Evolutionary conservation across 805 yeast genomes (phyloP).

Genomic region (Myxozyma mucilagina): DNA sequence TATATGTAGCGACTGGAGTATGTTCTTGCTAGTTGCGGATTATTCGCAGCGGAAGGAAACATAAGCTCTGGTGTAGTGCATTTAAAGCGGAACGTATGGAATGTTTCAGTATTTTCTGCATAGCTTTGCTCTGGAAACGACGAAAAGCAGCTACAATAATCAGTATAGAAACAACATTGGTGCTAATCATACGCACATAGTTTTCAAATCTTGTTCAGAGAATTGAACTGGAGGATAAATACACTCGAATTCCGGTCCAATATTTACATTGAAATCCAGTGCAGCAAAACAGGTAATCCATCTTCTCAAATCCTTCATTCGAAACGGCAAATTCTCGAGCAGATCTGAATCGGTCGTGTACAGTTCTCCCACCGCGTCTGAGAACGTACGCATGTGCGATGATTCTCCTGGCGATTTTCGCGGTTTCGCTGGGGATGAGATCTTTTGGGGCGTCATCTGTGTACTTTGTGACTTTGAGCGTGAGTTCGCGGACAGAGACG

Average conservation of each 20-base stretch:
- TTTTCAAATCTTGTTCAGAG: slow-evolving; percentile 26
- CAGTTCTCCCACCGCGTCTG: slow-evolving; percentile 16
- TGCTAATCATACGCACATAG: slow-evolving; percentile 17
- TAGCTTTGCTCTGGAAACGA: slow-evolving; percentile 32
- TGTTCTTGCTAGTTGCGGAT: slow-evolving; percentile 4
- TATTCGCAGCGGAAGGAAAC: slow-evolving; percentile 12
- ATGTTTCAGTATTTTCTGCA: slow-evolving; percentile 17
- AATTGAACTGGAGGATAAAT: slow-evolving; percentile 25
- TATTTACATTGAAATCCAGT: slow-evolving; percentile 27
- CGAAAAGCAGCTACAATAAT: slow-evolving; percentile 21
- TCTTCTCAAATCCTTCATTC: slow-evolving; percentile 8
- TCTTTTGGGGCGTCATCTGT: background rate
- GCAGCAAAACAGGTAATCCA: slow-evolving; percentile 29
- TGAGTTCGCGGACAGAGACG: background rate
- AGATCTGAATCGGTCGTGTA: slow-evolving; percentile 11
- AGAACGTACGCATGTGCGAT: slow-evolving; percentile 11
- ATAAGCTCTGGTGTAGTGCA: slow-evolving; percentile 7
- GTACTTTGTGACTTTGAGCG: background rate
- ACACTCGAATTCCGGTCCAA: slow-evolving; percentile 31
- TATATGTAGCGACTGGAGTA: slow-evolving; percentile 11
- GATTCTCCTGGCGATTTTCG: background rate
- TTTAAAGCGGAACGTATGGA: slow-evolving; percentile 28
- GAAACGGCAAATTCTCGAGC: slow-evolving; percentile 11
- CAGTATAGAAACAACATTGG: background rate
- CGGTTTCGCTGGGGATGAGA: background rate